Evolutionary conservation across 352 stramenopile genomes (phyloP), one percentile per base, ranked within the genome.

Genomic region (Pythium pectinolyticum): DNA sequence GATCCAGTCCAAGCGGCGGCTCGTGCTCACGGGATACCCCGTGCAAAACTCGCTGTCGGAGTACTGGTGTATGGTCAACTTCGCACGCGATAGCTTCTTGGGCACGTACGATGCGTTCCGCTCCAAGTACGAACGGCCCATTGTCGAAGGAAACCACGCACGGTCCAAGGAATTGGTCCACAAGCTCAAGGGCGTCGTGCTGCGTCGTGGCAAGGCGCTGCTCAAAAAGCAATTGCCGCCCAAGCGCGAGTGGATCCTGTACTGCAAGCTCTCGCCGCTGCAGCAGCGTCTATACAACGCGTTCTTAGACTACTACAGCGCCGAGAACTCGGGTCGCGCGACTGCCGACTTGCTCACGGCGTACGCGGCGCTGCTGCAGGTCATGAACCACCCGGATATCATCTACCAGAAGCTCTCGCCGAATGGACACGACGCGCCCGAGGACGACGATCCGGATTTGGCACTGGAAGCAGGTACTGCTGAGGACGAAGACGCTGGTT

Each of bases 11-110:
- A 88, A 79, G 49, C 72, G 82, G 27, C 81, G 94, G 7, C 63
- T 99, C 11, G 80, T 98, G 17, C 75, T 99, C 9, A 98, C 94
- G 17, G 96, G 96, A 4, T 98, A 97, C 35, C 96, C 96, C 2
- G 87, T 99, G 45, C 89, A 98, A 60, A 99, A 99, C 67, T 97
- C 96, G 54, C 65, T 98, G 27, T 87, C 87, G 1, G 89, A 97
- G 57, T 97, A 96, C 57, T 97, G 84, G 84, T 95, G 84, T 61
- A 95, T 97, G 86, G 85, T 97, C 12, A 92, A 95, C 67, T 97
- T 96, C 72, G 85, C 84, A 9, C 76, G 86, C 7, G 77, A 88
- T 6, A 69, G 70, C 2, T 94, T 89, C 31, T 45, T 97, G 28
- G 82, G 76, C 11, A 77, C 69, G 27, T 93, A 92, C 43, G 83